A percentile compares a stretch with the other conserved stretches of the same genome.
These are phyloP conservation scores for Neurospora africana DNA, from an alignment of 495 filamentous ascomycete species.

Conservation along the genomic window DNA sequence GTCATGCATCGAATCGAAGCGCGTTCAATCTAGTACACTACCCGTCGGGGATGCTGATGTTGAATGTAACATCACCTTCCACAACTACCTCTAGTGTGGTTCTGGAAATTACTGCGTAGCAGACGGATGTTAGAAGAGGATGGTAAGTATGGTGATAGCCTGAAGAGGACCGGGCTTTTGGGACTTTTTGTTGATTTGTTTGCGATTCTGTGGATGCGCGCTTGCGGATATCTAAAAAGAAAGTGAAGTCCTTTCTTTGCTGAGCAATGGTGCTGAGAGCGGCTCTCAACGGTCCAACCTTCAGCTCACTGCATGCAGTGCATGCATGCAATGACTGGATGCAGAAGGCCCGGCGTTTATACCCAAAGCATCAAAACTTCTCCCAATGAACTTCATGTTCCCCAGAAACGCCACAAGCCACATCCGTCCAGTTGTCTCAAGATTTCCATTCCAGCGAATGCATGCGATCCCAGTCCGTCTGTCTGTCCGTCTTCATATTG, in stretches of 20 bases:
- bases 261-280: no score
- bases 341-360: no score
- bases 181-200: neutral
- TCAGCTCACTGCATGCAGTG: no score
- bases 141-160: neutral
- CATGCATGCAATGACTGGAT: no score
- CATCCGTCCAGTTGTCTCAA: neutral
- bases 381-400: neutral
- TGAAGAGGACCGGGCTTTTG: neutral
- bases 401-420: neutral
- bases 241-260: neutral
- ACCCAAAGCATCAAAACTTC: neutral
- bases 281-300: no score
- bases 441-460: neutral
- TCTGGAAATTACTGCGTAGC: neutral
- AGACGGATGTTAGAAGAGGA: neutral
- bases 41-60: neutral
- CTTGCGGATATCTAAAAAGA: neutral
- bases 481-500: neutral
- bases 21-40: no score
- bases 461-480: neutral
- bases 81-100: neutral
- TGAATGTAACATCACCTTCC: neutral
- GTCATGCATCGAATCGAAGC: neutral
- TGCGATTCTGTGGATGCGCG: no score